Conservation (phyloP, 768 basidiomycete species). For the Sarcomyxa edulis region DNA sequence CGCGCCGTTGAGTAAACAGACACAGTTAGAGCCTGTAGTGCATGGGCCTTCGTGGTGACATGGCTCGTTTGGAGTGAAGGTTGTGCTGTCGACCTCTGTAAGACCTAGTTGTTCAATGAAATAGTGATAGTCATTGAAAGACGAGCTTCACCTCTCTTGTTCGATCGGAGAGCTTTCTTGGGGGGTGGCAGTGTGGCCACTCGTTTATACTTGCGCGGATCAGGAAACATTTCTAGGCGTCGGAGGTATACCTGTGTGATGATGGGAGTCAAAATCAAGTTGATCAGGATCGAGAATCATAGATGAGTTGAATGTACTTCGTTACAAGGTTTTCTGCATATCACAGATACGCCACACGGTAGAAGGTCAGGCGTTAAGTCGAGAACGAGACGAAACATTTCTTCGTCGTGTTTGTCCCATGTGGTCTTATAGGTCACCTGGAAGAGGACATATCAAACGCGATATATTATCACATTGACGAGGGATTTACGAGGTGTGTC, state of each 20-base stretch:
- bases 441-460: conserved; percentile 3
- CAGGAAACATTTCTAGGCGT: conserved; percentile 4
- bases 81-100: too few species aligned
- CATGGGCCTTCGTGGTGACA: conserved; percentile 60
- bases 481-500: too few species aligned
- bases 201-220: too few species aligned
- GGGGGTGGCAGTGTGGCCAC: too few species aligned
- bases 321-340: conserved; percentile 54
- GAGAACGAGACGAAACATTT: conserved; percentile 32
- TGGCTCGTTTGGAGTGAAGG: conserved; percentile 29
- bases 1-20: conserved; percentile 42
- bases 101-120: too few species aligned
- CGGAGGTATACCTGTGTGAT: conserved; percentile 7
- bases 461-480: too few species aligned
- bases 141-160: too few species aligned
- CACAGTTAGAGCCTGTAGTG: conserved; percentile 31
- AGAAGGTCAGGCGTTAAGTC: conserved; percentile 36
- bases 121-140: too few species aligned
- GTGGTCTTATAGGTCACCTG: conserved; percentile 5
- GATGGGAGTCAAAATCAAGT: too few species aligned
- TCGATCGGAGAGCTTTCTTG: too few species aligned
- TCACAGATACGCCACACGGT: conserved; percentile 49
- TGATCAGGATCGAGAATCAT: background rate
- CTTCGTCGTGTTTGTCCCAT: conserved; percentile 35
- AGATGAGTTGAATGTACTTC: conserved; percentile 35